phyloP scores from a whole-genome alignment of 306 rosid species.

The Pterocarpus macrocarpus region DNA sequence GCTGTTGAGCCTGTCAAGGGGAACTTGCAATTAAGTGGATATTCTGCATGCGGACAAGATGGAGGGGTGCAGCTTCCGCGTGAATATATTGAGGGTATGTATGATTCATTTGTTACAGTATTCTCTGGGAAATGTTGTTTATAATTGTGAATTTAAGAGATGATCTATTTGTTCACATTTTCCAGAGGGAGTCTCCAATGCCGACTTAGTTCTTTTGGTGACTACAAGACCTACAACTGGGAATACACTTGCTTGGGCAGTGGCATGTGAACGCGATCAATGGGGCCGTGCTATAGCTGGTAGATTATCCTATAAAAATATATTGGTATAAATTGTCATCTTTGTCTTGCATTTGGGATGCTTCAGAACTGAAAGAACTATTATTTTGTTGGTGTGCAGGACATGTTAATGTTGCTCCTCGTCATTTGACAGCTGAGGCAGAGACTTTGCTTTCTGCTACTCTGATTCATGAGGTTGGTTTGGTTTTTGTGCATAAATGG shows the following conservation, averaged over 20 bases:
- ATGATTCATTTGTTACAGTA: conserved; percentile 30
- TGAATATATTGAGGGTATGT: conserved; percentile 88
- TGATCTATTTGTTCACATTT: conserved; percentile 39
- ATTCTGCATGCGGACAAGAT: conserved; percentile 99
- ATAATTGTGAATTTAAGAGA: conserved; percentile 33
- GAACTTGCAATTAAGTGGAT: conserved; percentile 92
- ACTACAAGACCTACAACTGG: conserved; percentile 99
- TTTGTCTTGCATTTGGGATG: conserved; percentile 39
- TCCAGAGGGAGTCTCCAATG: conserved; percentile 86
- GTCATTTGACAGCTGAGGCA: conserved; percentile 98
- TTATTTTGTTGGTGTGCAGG: conserved; percentile 58
- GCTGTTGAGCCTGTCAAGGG: conserved; percentile 98
- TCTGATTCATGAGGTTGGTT: conserved; percentile 88
- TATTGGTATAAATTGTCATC: conserved; percentile 30
- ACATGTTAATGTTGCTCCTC: conserved; percentile 98
- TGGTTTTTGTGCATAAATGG: conserved; percentile 29
- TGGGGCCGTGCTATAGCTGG: conserved; percentile 99
- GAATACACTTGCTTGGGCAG: conserved; percentile 99
- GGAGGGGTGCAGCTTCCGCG: conserved; percentile 98
- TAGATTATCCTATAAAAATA: conserved; percentile 48
- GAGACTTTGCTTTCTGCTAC: conserved; percentile 97
- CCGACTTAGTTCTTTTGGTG: conserved; percentile 96
- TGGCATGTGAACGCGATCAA: conserved; percentile 99
- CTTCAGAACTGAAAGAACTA: conserved; percentile 38
- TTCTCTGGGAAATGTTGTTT: conserved; percentile 21